Evolutionary conservation across 768 basidiomycete genomes (phyloP), one percentile per base, ranked within the genome.

Genomic region (Pluteus cervinus): DNA sequence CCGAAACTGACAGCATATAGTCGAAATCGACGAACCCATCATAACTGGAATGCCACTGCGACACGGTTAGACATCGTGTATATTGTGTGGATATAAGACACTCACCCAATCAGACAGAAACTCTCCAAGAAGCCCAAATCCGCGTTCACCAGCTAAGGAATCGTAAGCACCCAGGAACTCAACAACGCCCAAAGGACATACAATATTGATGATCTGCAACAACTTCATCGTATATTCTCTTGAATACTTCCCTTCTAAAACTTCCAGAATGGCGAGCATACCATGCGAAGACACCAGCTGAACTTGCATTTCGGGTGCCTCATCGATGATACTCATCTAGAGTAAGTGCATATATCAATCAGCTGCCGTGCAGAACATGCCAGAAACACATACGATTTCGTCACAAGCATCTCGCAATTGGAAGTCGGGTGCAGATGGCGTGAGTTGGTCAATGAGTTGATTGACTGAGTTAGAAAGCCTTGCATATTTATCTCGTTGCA

Each of bases 281-380:
- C 96, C 96, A 61, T 98, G 96, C 0, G 85, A 80, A 11, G 85
- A 85, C 9, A 97, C 86, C 21, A 99, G 73, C 45, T 97, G 92
- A 15, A 69, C 60, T 49, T 88, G 80, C 75, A 94, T 86, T 47
- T 94, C 91, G 5, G 86, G 83, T 1, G 79, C 72, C 24, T 88
- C 87, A 21, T 74, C 68, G 47, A 93, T 70, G 50, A 94, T 81
- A 24, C 56, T 68, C 33, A 90, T 61, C 93, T 94, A 36, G 24
- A n/a, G 31, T 9, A 25, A 22, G 45, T n/a, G 31, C 26, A 40
- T 43, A 4, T 37, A 41, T 33, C 17, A 41, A 7, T 40, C 5
- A 25, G 20, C 24, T 17, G 10, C 8, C 6, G 22, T 9, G 4
- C 15, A 37, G 1, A 16, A 40, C 25, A 25, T 9, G 18, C 40